Evolutionary conservation across 805 yeast species (phyloP).

Genomic region (Wickerhamomyces hampshirensis): DNA sequence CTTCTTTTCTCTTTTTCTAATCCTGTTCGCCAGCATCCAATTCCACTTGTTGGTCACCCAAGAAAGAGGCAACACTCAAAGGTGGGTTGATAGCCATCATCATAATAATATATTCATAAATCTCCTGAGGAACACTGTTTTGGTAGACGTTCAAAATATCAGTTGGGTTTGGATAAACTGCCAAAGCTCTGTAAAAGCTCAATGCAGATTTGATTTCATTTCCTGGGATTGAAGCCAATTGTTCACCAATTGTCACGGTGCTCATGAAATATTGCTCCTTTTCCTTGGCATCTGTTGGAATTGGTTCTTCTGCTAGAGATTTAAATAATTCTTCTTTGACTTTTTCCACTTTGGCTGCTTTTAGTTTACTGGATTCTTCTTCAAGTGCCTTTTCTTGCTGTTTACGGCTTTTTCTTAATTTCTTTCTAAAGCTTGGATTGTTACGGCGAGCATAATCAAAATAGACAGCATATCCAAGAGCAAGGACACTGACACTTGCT

Average conservation of each 20-base stretch:
- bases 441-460: slow-evolving; percentile 91
- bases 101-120: slow-evolving; percentile 78
- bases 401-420: slow-evolving; percentile 58
- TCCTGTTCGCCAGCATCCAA: slow-evolving; percentile 23
- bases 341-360: slow-evolving; percentile 53
- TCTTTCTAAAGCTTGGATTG: slow-evolving; percentile 74
- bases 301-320: slow-evolving; percentile 67
- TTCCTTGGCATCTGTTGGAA: slow-evolving; percentile 63
- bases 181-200: slow-evolving; percentile 87
- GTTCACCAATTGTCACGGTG: slow-evolving; percentile 84
- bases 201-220: slow-evolving; percentile 81
- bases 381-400: slow-evolving; percentile 56
- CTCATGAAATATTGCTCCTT: slow-evolving; percentile 78
- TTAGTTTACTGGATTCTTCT: slow-evolving; percentile 49
- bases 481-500: slow-evolving; percentile 38
- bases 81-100: slow-evolving; percentile 93
- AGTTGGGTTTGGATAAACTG: slow-evolving; percentile 92
- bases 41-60: slow-evolving; percentile 27
- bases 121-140: slow-evolving; percentile 75
- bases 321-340: slow-evolving; percentile 57
- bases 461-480: slow-evolving; percentile 75
- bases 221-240: slow-evolving; percentile 59
- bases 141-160: slow-evolving; percentile 88
- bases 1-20: slow-evolving; percentile 5
- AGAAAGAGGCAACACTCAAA: slow-evolving; percentile 61